Conservation (phyloP, 768 basidiomycete genomes). For the Lyophyllum semitale region DNA sequence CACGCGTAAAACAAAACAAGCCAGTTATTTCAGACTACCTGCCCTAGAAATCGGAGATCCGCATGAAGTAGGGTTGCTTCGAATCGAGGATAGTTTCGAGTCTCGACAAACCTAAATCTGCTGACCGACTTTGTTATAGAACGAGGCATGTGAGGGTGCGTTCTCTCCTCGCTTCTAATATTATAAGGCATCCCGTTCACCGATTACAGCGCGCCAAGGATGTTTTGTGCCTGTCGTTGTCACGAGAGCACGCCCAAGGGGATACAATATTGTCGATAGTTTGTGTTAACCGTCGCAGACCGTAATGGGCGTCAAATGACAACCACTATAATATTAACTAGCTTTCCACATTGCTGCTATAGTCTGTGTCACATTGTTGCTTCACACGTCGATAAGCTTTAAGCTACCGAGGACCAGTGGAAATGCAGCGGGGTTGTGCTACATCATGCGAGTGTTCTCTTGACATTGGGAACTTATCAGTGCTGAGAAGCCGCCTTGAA, state of each 20-base stretch:
- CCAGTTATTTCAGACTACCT: too few species aligned
- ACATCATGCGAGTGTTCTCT: neutral
- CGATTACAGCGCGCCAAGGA: neutral
- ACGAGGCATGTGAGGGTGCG: neutral
- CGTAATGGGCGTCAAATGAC: too few species aligned
- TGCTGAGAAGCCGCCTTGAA: too few species aligned
- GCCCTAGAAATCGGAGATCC: too few species aligned
- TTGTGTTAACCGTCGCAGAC: too few species aligned
- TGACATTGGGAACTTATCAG: neutral
- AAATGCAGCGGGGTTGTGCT: neutral
- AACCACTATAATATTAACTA: too few species aligned
- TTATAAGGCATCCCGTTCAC: neutral
- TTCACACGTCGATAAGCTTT: neutral
- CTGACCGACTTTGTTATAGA: neutral
- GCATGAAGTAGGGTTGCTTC: slow-evolving; percentile 6
- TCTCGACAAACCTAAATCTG: neutral
- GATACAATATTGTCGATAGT: neutral
- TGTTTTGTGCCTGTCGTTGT: neutral
- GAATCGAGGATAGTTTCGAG: neutral
- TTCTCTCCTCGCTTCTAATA: neutral
- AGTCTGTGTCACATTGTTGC: too few species aligned
- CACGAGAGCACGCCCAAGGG: neutral
- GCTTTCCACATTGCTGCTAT: too few species aligned
- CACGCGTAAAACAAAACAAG: neutral
- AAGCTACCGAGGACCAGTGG: neutral